Base-by-base conservation (phyloP, 75 land plant species). In the Adiantum capillusveneris region DNA sequence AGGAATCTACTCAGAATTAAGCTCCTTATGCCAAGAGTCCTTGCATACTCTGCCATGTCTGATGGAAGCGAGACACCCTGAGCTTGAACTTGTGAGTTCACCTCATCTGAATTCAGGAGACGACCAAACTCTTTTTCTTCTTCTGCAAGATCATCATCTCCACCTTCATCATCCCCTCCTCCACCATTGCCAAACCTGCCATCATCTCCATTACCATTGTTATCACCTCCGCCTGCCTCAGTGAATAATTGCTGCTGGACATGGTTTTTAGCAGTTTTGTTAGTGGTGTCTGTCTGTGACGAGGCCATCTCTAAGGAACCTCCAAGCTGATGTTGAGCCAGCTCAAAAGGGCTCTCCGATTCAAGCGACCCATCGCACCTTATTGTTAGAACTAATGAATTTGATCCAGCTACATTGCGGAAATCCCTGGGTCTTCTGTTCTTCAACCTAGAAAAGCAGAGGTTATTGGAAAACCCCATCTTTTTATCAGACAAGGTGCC, bases 11-110 rank as follows among this genome's bases (percentile, higher is more conserved):
- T 45, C 0, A 93, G 84, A 56, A 93, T 60, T 6, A 93, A 45
- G 58, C 81, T 56, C 6, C 88, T 81, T 29, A 93, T 64, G 0
- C 95, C 98, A 43, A 50, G 51, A 52, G 69, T 69, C 62, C 72
- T 80, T 9, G 95, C 95, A 31, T 94, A 95, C 65, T 83, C 80
- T 9, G 85, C 67, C 86, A 93, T 80, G 59, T 93, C 98, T 16
- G 79, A 29, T 20, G 98, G 98, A 53, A 93, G 85, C 25, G 25
- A 74, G 11, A 68, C 76, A 11, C 85, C 85, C 31, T 84, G 70
- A 19, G 82, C 71, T 30, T 83, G 63, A 7, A 63, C 18, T 73
- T 85, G 78, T 34, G 55, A 75, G 41, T 71, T 66, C 19, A 93
- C 83, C 62, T 93, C 87, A 39, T 83, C 98, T 60, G 76, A 75